phyloP scores from a whole-genome alignment of 176 grass and related monocot genomes.

The Saccharum spontaneum region DNA sequence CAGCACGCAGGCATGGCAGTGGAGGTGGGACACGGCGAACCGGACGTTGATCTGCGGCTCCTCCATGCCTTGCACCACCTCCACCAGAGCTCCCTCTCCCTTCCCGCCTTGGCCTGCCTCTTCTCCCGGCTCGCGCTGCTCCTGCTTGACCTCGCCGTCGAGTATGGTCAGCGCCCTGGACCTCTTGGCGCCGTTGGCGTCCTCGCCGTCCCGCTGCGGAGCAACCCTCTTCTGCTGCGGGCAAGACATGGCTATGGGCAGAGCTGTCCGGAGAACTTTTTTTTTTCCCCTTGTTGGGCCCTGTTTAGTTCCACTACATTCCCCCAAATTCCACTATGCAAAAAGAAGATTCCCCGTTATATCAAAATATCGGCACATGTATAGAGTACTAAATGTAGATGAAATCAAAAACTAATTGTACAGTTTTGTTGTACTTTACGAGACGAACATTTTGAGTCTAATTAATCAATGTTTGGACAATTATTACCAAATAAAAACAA shows the following conservation, averaged over 20 bases:
- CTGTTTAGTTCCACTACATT: too few species aligned
- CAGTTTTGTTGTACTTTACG: too few species aligned
- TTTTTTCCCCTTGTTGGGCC: too few species aligned
- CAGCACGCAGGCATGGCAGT: not conserved
- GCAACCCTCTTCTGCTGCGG: not conserved
- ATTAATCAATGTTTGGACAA: too few species aligned
- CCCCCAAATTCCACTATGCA: too few species aligned
- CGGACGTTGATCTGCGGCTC: not conserved
- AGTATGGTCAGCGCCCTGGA: not conserved
- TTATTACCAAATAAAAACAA: too few species aligned
- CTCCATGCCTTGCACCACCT: not conserved
- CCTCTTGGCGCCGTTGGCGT: not conserved
- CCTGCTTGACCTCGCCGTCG: not conserved
- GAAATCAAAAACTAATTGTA: too few species aligned
- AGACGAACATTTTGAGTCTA: too few species aligned
- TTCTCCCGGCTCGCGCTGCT: not conserved
- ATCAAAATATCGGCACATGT: too few species aligned
- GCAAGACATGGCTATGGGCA: not conserved
- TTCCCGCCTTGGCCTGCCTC: not conserved
- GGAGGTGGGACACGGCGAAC: not conserved
- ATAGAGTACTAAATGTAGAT: too few species aligned
- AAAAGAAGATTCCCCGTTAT: too few species aligned
- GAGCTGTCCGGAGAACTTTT: too few species aligned
- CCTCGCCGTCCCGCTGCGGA: not conserved
- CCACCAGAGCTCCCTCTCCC: not conserved